Percentiles rank a stretch among this genome's conserved stretches.
Conservation (phyloP, 306 rosid genomes). For the Myrica gale region DNA sequence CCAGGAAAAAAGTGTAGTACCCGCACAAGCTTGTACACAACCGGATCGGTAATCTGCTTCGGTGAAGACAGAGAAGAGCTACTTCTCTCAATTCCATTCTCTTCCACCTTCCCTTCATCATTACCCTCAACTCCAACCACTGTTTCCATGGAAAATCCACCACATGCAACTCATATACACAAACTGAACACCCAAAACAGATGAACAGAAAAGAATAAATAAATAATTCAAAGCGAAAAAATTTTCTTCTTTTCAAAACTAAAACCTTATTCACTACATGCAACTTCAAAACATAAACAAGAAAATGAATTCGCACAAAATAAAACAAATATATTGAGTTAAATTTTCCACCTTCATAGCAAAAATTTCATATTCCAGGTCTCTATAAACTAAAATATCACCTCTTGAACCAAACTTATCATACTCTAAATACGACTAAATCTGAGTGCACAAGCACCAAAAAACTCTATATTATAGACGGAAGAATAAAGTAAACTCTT, state of each 20-base stretch:
- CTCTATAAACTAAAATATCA: neutral
- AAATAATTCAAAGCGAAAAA: conserved; percentile 29
- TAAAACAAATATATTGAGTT: neutral
- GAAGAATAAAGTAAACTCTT: neutral
- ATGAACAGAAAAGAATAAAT: conserved; percentile 25
- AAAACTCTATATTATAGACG: neutral
- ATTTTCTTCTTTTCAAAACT: neutral
- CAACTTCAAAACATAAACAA: conserved; percentile 21
- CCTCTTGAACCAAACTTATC: neutral
- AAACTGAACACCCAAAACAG: conserved; percentile 51
- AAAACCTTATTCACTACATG: conserved; percentile 17
- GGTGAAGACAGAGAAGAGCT: conserved; percentile 63
- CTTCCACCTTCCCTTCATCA: conserved; percentile 68
- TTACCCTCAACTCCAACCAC: conserved; percentile 74
- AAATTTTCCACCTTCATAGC: neutral
- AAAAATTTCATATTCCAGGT: neutral
- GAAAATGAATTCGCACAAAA: neutral
- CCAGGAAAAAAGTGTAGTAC: conserved; percentile 44
- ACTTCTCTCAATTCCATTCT: conserved; percentile 50
- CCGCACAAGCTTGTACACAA: conserved; percentile 99
- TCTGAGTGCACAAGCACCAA: neutral
- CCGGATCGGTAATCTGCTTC: conserved; percentile 67
- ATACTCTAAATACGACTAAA: neutral
- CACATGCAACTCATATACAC: conserved; percentile 86
- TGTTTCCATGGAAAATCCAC: conserved; percentile 89